Conservation (phyloP, 129 eudicot genomes). For the Calendula officinalis region DNA sequence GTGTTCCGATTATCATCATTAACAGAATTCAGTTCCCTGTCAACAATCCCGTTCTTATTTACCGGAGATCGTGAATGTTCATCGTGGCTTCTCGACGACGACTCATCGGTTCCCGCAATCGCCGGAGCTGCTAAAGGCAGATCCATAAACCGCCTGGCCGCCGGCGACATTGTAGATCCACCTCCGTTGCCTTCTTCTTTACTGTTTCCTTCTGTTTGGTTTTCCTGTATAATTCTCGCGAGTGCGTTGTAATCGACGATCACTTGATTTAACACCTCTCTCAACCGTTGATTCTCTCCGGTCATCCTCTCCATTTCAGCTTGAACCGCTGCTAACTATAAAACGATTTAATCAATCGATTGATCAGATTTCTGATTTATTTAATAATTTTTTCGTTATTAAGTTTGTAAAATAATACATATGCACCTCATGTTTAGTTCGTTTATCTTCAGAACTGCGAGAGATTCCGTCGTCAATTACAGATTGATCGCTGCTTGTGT, state of each 20-base stretch:
- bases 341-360: neutral
- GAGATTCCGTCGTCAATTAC: constrained; percentile 48
- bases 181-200: constrained; percentile 9
- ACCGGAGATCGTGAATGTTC: constrained; percentile 24
- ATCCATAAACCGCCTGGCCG: constrained; percentile 51
- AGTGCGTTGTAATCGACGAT: constrained; percentile 45
- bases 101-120: constrained; percentile 23
- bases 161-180: constrained; percentile 21
- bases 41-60: constrained; percentile 9
- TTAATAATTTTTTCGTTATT: neutral
- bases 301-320: constrained; percentile 45
- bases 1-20: constrained; percentile 18
- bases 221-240: constrained; percentile 40
- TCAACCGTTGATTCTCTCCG: constrained; percentile 48
- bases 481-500: constrained; percentile 55
- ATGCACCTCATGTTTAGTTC: constrained; percentile 51
- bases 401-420: too few species aligned
- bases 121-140: constrained; percentile 34
- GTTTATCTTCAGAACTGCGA: constrained; percentile 38
- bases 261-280: constrained; percentile 44
- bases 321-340: constrained; percentile 42
- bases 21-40: constrained; percentile 24
- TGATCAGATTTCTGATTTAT: neutral
- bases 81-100: constrained; percentile 34
- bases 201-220: constrained; percentile 15